These are phyloP conservation scores for Eucalyptus virginea DNA, from an alignment of 345 rosid species.

Conservation along the genomic window DNA sequence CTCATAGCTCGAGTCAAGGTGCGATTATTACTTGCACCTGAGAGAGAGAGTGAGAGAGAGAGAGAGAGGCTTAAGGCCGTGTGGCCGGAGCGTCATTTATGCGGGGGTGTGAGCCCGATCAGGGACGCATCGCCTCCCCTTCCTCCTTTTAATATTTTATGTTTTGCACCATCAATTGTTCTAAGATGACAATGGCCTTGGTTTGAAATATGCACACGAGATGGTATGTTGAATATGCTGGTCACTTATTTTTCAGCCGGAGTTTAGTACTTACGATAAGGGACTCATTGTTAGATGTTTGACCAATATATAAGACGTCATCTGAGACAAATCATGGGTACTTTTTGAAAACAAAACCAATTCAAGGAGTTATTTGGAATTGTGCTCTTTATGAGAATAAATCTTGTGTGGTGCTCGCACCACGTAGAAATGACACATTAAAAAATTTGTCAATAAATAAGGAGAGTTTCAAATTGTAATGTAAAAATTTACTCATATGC, in stretches of 20 bases:
- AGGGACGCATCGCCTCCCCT: no score
- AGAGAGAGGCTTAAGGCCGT: no score
- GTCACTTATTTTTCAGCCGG: neutral
- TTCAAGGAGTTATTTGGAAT: neutral
- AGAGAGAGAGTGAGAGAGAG: no score
- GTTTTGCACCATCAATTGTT: no score
- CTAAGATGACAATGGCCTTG: no score
- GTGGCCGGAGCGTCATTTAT: no score
- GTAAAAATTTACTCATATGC: neutral
- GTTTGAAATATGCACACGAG: neutral
- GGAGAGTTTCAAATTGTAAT: neutral
- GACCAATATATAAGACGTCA: neutral
- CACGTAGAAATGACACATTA: neutral
- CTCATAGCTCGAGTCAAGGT: no score
- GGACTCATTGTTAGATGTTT: neutral
- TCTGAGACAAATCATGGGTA: neutral
- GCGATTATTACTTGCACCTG: no score
- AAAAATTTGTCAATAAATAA: neutral
- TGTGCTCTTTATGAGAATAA: neutral
- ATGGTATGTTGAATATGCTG: neutral
- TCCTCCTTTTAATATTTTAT: accelerated
- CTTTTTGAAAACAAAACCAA: neutral
- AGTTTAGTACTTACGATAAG: no score
- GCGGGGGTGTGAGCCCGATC: no score
- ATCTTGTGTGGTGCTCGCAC: neutral